Percentiles rank a stretch among this genome's conserved stretches.
Conservation (phyloP, 306 rosid genomes). For the Malus domestica region ASM211411v1 NC_041803.1:7234501-7235000, state of each 20-base stretch:
- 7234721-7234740: conserved; percentile 95
- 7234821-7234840: neutral
- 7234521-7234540: neutral
- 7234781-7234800: neutral
- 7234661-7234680: conserved; percentile 95
- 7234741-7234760: conserved; percentile 1
- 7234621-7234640: conserved; percentile 48
- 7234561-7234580: neutral
- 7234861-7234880: neutral
- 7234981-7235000: conserved; percentile 53
- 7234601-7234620: conserved; percentile 26
- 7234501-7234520: neutral
- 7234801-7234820: neutral
- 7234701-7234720: conserved; percentile 86
- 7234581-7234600: neutral
- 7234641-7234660: conserved; percentile 80
- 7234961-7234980: conserved; percentile 73
- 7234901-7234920: conserved; percentile 4
- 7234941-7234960: conserved; percentile 76
- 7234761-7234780: neutral
- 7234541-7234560: neutral
- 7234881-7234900: neutral
- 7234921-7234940: conserved; percentile 12
- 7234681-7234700: conserved; percentile 62
- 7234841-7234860: neutral